Base-by-base conservation (phyloP, 768 basidiomycete species). In the Collybia mongolica region DNA sequence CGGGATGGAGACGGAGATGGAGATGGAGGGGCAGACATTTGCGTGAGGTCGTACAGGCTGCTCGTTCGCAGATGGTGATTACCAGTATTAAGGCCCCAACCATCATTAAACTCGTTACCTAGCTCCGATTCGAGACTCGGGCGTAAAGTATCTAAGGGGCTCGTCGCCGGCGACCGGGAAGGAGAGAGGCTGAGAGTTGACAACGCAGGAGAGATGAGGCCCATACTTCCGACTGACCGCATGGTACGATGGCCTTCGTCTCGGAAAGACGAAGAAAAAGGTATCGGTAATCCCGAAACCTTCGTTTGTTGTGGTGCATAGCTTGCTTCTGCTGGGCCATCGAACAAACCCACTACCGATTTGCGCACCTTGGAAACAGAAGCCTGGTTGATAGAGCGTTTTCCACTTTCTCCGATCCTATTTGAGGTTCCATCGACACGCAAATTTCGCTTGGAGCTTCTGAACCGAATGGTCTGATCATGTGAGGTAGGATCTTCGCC, bases 341-440 rank as follows among this genome's bases (percentile, higher is more conserved):
- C 80, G 54, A 88, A 88, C 6, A 88, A 66, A 11, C 84, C 84
- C 28, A 86, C 73, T 20, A 88, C 79, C 9, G 80, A 81, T 53
- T 79, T 84, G 39, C 74, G 70, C n/a, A 60, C 53, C 56, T 66
- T 73, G 6, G 55, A 48, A 5, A 56, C 38, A 26, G 49, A 54
- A 1, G 49, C 26, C 5, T 59, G 22, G 23, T 53, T 54, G 7
- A 62, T 48, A 20, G 60, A 55, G 17, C 55, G 54, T 5, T 62
- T 64, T 23, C 72, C 72, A 32, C 11, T 32, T 14, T 32, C 32
- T 14, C 14, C 32, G 5, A 3, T 5, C 14, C 32, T 32, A 32
- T 32, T 32, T 3, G 11, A 14, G 2, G 14, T 32, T 12, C 11
- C 32, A 3, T 9, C 11, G 14, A 9, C 32, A 6, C 32, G 32